Base-by-base conservation (phyloP, 202 grass and related monocot genomes). In the Setaria viridis region DNA sequence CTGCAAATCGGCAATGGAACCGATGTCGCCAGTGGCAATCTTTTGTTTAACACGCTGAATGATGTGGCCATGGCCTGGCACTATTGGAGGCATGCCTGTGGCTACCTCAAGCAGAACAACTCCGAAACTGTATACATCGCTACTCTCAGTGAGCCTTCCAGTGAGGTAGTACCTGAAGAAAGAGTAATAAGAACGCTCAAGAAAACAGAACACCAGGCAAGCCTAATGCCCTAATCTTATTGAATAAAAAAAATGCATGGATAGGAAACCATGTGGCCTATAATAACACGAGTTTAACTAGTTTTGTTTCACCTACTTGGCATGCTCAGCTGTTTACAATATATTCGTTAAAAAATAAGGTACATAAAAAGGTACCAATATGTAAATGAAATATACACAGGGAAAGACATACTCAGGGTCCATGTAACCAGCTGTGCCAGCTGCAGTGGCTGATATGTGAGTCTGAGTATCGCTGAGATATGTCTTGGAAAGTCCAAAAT, bases 401-500 rank as follows among this genome's bases (percentile, higher is more conserved):
- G 39, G 2, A 63, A 6, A 66, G 14, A 78, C 79, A 13, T 84
- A 89, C 90, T 92, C 72, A 20, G 86, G 90, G 66, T 86, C 90
- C 20, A 92, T 17, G 20, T 89, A 92, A 49, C 90, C 90, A 2
- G 65, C 17, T 21, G 90, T 78, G 16, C 90, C 90, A 30, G 78
- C 77, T 5, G 63, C 50, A 29, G 58, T 86, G 12, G 34, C 57
- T 13, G 84, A 81, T 32, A 88, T 42, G 63, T 83, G 88, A 78
- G 89, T 80, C 34, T 94, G 47, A 2, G 7, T 39, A 16, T 94
- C 71, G 1, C 45, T 82, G 8, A 70, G 2, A 55, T 85, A 79
- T 6, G 76, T 70, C 74, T 60, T 93, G 0, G 42, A 76, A 9
- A 88, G 82, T 32, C 88, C 88, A 79, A 93, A 93, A 72, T 93